A percentile compares a stretch with the other conserved stretches of the same genome.
Conservation (phyloP, 208 protist genomes). For the Angomonas desouzai region DNA sequence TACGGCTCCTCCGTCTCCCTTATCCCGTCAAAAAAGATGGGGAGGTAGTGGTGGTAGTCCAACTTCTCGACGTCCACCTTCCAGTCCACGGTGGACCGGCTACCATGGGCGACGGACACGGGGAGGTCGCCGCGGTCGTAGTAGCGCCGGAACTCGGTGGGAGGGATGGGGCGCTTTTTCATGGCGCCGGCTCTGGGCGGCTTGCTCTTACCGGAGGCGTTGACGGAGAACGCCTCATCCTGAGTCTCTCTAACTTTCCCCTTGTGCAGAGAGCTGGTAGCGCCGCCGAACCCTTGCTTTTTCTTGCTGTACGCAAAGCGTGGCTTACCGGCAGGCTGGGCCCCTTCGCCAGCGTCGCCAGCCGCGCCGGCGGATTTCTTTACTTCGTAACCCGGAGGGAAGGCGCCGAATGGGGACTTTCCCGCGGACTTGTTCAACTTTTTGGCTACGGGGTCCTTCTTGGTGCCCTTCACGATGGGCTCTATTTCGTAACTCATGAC, state of each 20-base stretch:
- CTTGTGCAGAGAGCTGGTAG: slow-evolving; percentile 84
- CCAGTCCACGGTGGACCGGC: slow-evolving; percentile 94
- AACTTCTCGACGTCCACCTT: slow-evolving; percentile 96
- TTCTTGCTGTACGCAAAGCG: slow-evolving; percentile 70
- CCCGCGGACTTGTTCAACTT: slow-evolving; percentile 83
- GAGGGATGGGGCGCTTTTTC: slow-evolving; percentile 66
- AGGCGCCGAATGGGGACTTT: slow-evolving; percentile 82
- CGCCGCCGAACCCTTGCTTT: slow-evolving; percentile 79
- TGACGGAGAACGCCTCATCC: slow-evolving; percentile 72
- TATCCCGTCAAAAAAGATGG: slow-evolving; percentile 99
- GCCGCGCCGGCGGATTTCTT: slow-evolving; percentile 35
- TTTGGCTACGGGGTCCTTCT: slow-evolving; percentile 63
- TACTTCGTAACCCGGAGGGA: slow-evolving; percentile 40
- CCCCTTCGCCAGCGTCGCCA: slow-evolving; percentile 11
- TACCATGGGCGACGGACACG: slow-evolving; percentile 93
- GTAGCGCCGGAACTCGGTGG: slow-evolving; percentile 96
- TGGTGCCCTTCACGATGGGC: slow-evolving; percentile 84
- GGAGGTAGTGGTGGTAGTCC: slow-evolving; percentile 99
- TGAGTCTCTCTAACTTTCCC: slow-evolving; percentile 57
- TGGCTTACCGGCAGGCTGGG: slow-evolving; percentile 15
- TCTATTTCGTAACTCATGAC: slow-evolving; percentile 88
- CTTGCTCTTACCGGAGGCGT: slow-evolving; percentile 72
- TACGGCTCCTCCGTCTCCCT: slow-evolving; percentile 97
- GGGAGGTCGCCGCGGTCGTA: slow-evolving; percentile 98
- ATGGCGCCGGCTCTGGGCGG: slow-evolving; percentile 89